phyloP scores from a whole-genome alignment of 2,329 filamentous ascomycete species.

The Celoporthe dispersa region DNA sequence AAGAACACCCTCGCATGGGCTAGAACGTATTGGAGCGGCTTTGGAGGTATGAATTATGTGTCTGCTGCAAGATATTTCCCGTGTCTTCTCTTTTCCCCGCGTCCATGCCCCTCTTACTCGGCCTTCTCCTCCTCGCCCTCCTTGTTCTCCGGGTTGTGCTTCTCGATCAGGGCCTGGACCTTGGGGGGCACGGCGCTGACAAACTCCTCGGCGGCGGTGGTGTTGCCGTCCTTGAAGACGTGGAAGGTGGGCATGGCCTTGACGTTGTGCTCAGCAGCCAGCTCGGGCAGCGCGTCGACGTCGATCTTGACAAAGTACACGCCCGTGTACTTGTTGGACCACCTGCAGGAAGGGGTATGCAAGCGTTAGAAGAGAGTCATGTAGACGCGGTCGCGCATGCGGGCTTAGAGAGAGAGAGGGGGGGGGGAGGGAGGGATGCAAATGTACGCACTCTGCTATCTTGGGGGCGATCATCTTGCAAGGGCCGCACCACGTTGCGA shows the following conservation, averaged over 20 bases:
- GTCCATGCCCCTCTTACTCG: conserved; percentile 19
- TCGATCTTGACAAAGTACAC: conserved; percentile 88
- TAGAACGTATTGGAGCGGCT: not conserved
- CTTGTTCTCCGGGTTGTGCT: conserved; percentile 30
- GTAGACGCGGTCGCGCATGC: too few relatives aligned
- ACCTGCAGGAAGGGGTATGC: conserved; percentile 46
- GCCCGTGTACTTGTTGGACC: conserved; percentile 56
- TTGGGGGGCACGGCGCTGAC: conserved; percentile 79
- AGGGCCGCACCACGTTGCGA: conserved; percentile 90
- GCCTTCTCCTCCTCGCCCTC: conserved; percentile 21
- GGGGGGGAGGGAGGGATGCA: not conserved
- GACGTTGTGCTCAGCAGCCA: conserved; percentile 78
- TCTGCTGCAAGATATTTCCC: not conserved
- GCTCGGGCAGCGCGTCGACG: conserved; percentile 78
- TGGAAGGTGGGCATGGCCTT: conserved; percentile 93
- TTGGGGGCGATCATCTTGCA: conserved; percentile 89
- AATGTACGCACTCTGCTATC: conserved; percentile 62
- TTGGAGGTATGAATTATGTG: conserved; percentile 1
- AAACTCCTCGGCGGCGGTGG: conserved; percentile 73
- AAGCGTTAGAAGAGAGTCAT: not conserved
- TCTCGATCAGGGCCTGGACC: conserved; percentile 55
- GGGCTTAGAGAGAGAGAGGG: not conserved
- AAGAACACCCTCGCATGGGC: not conserved
- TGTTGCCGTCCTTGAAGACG: conserved; percentile 79
- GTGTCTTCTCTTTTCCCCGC: not conserved